phyloP scores from a whole-genome alignment of 2,329 filamentous ascomycete genomes.

The Claviceps sp. region DNA sequence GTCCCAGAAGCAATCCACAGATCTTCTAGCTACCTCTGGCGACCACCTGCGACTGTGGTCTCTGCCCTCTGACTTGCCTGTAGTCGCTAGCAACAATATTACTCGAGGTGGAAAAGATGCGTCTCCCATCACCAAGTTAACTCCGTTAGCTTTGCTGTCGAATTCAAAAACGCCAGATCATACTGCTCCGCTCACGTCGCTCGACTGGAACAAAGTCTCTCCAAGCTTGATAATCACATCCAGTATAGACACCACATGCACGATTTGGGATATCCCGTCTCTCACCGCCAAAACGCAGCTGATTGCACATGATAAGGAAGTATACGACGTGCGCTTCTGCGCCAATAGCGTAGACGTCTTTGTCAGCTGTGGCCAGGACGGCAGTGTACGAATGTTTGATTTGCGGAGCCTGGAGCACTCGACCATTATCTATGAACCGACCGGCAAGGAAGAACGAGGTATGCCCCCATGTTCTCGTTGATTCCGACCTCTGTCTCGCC shows the following conservation, averaged over 20 bases:
- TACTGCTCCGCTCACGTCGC: conserved; percentile 85
- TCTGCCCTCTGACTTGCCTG: conserved; percentile 54
- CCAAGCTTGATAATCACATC: conserved; percentile 97
- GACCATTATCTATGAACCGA: conserved; percentile 97
- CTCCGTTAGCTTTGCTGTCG: conserved; percentile 80
- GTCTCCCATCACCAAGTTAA: conserved; percentile 61
- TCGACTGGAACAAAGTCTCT: conserved; percentile 97
- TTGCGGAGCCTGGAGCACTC: conserved; percentile 91
- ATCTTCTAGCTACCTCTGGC: conserved; percentile 86
- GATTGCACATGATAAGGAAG: conserved; percentile 97
- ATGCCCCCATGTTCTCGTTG: conserved; percentile 13
- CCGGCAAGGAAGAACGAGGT: conserved; percentile 70
- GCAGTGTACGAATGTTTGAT: conserved; percentile 98
- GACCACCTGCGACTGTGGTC: conserved; percentile 94
- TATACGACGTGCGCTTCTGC: conserved; percentile 96
- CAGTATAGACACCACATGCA: conserved; percentile 97
- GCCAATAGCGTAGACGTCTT: conserved; percentile 98
- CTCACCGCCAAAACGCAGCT: conserved; percentile 95
- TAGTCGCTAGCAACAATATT: conserved; percentile 50
- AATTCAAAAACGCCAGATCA: conserved; percentile 98
- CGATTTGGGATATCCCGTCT: conserved; percentile 98
- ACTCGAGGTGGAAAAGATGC: conserved; percentile 44
- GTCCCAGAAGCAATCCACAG: conserved; percentile 86
- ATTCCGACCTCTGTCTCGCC: background rate
- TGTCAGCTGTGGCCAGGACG: conserved; percentile 93